These are phyloP conservation scores for Eutrema yunnanense DNA, from an alignment of 345 rosid species.

Conservation along the genomic window DNA sequence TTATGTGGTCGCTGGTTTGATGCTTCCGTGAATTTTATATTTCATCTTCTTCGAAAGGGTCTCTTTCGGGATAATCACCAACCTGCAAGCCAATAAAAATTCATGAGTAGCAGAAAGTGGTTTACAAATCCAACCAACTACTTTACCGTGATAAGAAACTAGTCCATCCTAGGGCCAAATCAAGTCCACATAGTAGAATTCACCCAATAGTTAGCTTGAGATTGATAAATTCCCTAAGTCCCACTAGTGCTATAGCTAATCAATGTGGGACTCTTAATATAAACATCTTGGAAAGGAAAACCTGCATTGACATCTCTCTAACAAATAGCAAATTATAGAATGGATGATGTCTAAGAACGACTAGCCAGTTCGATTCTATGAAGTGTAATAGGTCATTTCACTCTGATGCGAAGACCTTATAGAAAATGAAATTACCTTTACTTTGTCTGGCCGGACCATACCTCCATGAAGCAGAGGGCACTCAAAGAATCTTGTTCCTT, in stretches of 20 bases:
- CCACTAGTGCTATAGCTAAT: conserved; percentile 2
- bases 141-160: background rate
- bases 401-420: background rate
- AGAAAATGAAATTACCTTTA: conserved; percentile 43
- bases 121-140: background rate
- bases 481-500: conserved; percentile 66
- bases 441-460: conserved; percentile 87
- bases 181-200: background rate
- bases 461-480: conserved; percentile 79
- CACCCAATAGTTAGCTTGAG: background rate
- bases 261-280: background rate
- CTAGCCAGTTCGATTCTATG: background rate
- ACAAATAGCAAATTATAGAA: background rate
- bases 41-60: conserved; percentile 79
- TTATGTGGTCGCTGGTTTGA: background rate
- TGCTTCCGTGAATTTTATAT: conserved; percentile 33
- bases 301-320: background rate
- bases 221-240: background rate
- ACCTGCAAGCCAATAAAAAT: conserved; percentile 42
- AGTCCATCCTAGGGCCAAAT: background rate
- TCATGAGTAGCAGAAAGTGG: background rate
- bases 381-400: background rate
- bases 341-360: background rate
- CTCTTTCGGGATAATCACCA: conserved; percentile 86
- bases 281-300: background rate